Percentiles rank a stretch among this genome's conserved stretches.
Conservation (phyloP, 169 alveolate species). For the Neospora caninum region DNA sequence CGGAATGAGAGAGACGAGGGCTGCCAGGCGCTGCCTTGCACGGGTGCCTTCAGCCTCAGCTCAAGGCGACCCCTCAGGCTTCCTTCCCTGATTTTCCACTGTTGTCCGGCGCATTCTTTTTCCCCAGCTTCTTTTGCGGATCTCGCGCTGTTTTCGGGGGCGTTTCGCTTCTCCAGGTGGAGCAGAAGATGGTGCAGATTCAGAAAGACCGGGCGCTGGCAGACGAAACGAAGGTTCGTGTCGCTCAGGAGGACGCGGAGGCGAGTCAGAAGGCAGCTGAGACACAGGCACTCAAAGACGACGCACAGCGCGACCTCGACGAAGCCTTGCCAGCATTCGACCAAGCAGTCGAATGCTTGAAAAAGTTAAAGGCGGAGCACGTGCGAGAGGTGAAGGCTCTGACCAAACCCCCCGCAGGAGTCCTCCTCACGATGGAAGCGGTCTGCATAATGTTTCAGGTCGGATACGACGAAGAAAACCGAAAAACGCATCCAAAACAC, state of each 20-base stretch:
- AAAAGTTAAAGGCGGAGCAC: conserved; percentile 89
- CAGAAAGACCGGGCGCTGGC: conserved; percentile 91
- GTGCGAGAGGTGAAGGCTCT: conserved; percentile 92
- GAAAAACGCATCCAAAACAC: not conserved
- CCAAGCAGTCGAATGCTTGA: conserved; percentile 92
- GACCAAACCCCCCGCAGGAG: conserved; percentile 88
- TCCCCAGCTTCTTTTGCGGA: not conserved
- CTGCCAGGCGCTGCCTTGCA: no score
- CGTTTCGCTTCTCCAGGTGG: conserved; percentile 73
- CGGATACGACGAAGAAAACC: conserved; percentile 78
- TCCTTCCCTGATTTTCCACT: not conserved
- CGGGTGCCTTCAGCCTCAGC: no score
- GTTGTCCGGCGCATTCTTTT: not conserved
- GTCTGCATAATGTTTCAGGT: conserved; percentile 85
- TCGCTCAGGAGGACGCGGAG: conserved; percentile 86
- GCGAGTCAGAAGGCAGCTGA: conserved; percentile 85
- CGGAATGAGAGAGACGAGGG: no score
- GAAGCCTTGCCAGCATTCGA: conserved; percentile 93
- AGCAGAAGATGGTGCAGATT: conserved; percentile 89
- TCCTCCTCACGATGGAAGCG: conserved; percentile 82
- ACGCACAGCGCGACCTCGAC: conserved; percentile 91
- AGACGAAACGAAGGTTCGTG: conserved; percentile 85
- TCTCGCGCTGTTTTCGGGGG: not conserved
- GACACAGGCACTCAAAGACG: conserved; percentile 83
- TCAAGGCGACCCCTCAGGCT: no score